Conservation (phyloP, 2,329 filamentous ascomycete species). For the Salinomyces thailandicus region DNA sequence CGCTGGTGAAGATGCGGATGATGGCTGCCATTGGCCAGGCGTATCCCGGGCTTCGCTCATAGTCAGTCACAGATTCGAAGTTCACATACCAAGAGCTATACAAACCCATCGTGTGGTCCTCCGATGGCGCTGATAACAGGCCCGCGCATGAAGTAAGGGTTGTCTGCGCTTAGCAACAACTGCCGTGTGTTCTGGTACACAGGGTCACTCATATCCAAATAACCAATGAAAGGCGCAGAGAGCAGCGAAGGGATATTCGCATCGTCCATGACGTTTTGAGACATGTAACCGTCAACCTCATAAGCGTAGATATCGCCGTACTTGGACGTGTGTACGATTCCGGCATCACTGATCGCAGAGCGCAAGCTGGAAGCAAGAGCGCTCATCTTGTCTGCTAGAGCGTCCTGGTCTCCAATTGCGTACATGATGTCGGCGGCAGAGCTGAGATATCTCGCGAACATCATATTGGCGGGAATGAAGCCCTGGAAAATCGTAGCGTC, state of each 20-base stretch:
- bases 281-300: constrained; percentile 38
- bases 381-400: constrained; percentile 46
- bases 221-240: constrained; percentile 54
- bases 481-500: constrained; percentile 41
- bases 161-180: constrained; percentile 34
- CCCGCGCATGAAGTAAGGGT: constrained; percentile 43
- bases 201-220: constrained; percentile 31
- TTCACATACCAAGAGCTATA: too few species aligned
- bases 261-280: constrained; percentile 56
- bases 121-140: constrained; percentile 40
- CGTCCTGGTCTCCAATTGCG: constrained; percentile 36
- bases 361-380: constrained; percentile 40
- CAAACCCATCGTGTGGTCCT: constrained; percentile 38
- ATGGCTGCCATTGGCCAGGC: constrained; percentile 45
- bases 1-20: constrained; percentile 40
- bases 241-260: constrained; percentile 60
- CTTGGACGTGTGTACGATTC: constrained; percentile 29
- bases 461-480: constrained; percentile 51
- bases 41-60: constrained; percentile 25
- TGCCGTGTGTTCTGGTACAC: constrained; percentile 38
- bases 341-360: constrained; percentile 35
- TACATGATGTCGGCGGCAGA: constrained; percentile 44
- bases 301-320: constrained; percentile 37
- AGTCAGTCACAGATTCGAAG: background rate
- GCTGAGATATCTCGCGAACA: constrained; percentile 57